Evolutionary conservation across 352 stramenopile genomes (phyloP).

Genomic region (Phytophthora rubi): DNA sequence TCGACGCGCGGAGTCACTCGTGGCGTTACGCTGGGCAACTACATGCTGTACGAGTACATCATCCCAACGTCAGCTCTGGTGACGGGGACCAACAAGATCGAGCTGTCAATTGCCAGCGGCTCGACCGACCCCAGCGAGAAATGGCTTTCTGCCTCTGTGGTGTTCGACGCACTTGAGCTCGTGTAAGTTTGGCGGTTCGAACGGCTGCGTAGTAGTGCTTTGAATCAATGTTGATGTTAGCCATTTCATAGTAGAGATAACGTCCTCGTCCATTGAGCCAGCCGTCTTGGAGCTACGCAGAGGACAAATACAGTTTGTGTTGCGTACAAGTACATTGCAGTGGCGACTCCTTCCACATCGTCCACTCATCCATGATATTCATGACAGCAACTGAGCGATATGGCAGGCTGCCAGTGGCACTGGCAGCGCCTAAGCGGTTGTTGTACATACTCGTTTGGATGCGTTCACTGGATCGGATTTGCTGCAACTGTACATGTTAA

Average conservation of each 20-base stretch:
- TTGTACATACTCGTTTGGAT: no score
- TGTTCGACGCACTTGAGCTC: slow-evolving; percentile 55
- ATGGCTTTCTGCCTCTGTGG: slow-evolving; percentile 51
- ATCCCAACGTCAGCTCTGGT: slow-evolving; percentile 41
- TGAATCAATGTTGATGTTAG: not conserved
- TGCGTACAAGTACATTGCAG: no score
- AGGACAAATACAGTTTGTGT: no score
- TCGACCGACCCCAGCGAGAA: slow-evolving; percentile 39
- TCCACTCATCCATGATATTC: no score
- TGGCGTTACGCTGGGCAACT: slow-evolving; percentile 51
- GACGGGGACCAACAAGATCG: slow-evolving; percentile 40
- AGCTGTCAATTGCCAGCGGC: slow-evolving; percentile 46
- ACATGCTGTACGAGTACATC: slow-evolving; percentile 53
- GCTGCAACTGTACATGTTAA: slow-evolving; percentile 16
- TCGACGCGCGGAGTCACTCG: slow-evolving; percentile 55
- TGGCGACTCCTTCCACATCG: no score
- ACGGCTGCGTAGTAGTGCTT: not conserved
- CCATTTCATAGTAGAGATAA: not conserved
- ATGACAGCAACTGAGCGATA: not conserved
- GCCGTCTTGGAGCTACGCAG: no score
- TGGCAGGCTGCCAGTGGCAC: no score
- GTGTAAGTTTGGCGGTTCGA: slow-evolving; percentile 16
- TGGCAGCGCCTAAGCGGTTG: not conserved
- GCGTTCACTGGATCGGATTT: not conserved
- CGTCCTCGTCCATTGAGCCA: no score